phyloP scores from a whole-genome alignment of 1,284 basidiomycete genomes.

The Pterula multifida region DNA sequence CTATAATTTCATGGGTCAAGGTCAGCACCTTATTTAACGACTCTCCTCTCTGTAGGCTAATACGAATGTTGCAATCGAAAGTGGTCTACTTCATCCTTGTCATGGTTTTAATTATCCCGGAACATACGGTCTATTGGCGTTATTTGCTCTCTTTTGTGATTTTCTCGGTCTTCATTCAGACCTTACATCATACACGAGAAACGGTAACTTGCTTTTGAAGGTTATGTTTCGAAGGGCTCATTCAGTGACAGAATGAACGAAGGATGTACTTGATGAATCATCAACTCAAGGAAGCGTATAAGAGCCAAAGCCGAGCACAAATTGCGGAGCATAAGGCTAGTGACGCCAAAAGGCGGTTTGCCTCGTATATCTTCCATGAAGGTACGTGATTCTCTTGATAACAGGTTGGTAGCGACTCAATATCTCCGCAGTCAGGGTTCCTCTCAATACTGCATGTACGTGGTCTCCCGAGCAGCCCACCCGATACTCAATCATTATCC shows the following conservation, averaged over 20 bases:
- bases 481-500: not conserved
- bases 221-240: too few species aligned
- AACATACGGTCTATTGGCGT: slow-evolving; percentile 16
- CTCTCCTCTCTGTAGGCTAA: too few species aligned
- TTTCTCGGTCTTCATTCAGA: slow-evolving; percentile 20
- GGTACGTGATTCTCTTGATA: too few species aligned
- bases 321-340: slow-evolving; percentile 31
- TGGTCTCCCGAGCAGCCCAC: slow-evolving; percentile 3
- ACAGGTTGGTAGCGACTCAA: not conserved
- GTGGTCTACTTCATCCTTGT: slow-evolving; percentile 14
- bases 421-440: slow-evolving; percentile 27
- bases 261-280: slow-evolving; percentile 36
- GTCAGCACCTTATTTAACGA: too few species aligned
- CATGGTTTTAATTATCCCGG: slow-evolving; percentile 14
- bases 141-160: slow-evolving; percentile 16
- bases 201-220: slow-evolving; percentile 11
- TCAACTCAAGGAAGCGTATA: slow-evolving; percentile 33
- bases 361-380: slow-evolving; percentile 20
- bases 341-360: slow-evolving; percentile 18
- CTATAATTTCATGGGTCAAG: slow-evolving; percentile 13
- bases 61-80: too few species aligned
- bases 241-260: slow-evolving; percentile 31
- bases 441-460: slow-evolving; percentile 40
- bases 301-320: slow-evolving; percentile 35
- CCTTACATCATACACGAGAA: slow-evolving; percentile 20